Evolutionary conservation across 352 stramenopile species (phyloP).

Genomic region (Pythium dissimile): DNA sequence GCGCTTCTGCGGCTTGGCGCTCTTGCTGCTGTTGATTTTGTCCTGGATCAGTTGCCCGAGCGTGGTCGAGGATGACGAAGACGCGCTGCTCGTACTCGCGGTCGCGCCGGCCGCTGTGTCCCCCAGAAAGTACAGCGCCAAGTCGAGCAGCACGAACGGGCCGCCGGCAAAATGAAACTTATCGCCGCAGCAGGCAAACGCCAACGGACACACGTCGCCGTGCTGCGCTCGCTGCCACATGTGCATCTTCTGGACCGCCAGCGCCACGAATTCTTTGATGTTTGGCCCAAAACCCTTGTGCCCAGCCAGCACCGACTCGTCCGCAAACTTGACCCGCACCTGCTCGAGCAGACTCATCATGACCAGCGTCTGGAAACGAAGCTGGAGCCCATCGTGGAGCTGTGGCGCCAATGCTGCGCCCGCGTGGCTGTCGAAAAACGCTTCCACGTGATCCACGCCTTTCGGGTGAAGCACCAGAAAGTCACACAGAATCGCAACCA

Average conservation of each 20-base stretch:
- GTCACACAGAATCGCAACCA: constrained; percentile 50
- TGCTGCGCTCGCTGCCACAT: constrained; percentile 67
- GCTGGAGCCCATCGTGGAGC: constrained; percentile 40
- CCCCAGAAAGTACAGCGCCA: constrained; percentile 56
- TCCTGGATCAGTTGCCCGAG: constrained; percentile 22
- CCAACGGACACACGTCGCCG: constrained; percentile 45
- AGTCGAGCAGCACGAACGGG: constrained; percentile 45
- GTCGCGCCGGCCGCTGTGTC: constrained; percentile 39
- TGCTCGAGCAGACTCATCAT: constrained; percentile 52
- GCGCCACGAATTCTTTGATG: constrained; percentile 53
- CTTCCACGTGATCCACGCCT: constrained; percentile 44
- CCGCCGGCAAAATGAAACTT: constrained; percentile 52
- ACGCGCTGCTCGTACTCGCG: constrained; percentile 18
- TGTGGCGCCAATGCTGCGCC: constrained; percentile 34
- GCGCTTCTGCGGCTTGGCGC: constrained; percentile 24
- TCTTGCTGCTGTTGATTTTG: constrained; percentile 17
- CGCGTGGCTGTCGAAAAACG: constrained; percentile 41
- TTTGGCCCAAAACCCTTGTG: constrained; percentile 56
- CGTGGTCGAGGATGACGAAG: constrained; percentile 12
- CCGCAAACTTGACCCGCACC: constrained; percentile 38
- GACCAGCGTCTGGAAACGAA: constrained; percentile 53
- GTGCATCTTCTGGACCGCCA: constrained; percentile 59
- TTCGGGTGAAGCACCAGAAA: constrained; percentile 47
- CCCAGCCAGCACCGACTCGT: constrained; percentile 39
- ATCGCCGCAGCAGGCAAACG: constrained; percentile 45